Evolutionary conservation across 140 eudicot genomes (phyloP).

Genomic region (Flaveria floridana): DNA sequence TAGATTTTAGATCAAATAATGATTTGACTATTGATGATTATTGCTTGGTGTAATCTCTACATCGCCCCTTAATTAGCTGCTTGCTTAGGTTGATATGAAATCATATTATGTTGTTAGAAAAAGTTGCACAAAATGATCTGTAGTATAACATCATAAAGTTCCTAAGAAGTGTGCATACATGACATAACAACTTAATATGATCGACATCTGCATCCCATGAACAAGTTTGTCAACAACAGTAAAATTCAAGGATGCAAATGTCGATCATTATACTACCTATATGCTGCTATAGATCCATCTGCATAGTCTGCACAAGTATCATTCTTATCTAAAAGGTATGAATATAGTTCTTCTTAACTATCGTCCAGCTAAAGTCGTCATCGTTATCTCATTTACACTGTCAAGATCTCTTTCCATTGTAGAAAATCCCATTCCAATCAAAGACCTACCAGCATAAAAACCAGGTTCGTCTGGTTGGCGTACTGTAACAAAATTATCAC

Average conservation of each 20-base stretch:
- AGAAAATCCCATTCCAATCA: constrained; percentile 37
- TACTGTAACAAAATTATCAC: constrained; percentile 28
- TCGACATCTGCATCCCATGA: constrained; percentile 25
- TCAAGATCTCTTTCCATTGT: constrained; percentile 35
- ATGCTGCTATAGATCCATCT: constrained; percentile 1
- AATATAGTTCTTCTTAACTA: constrained; percentile 22
- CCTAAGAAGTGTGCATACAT: constrained; percentile 9
- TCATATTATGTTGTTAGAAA: background rate
- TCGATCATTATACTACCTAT: constrained; percentile 5
- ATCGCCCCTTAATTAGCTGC: background rate
- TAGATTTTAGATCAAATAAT: background rate
- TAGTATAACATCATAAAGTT: background rate
- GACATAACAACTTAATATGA: constrained; percentile 25
- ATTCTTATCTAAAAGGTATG: constrained; percentile 26
- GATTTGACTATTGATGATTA: background rate
- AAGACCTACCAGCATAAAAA: constrained; percentile 35
- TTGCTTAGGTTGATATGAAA: background rate
- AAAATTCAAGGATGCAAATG: constrained; percentile 26
- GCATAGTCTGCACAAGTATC: constrained; percentile 28
- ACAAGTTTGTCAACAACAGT: background rate
- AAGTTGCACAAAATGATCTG: constrained; percentile 1
- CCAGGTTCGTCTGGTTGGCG: constrained; percentile 48
- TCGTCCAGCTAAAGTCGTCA: constrained; percentile 38
- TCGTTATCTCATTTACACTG: constrained; percentile 41
- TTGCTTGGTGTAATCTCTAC: background rate